A percentile compares a stretch with the other conserved stretches of the same genome.
Conservation (phyloP, 2,329 filamentous ascomycete species). For the Fusarium sp. region DNA sequence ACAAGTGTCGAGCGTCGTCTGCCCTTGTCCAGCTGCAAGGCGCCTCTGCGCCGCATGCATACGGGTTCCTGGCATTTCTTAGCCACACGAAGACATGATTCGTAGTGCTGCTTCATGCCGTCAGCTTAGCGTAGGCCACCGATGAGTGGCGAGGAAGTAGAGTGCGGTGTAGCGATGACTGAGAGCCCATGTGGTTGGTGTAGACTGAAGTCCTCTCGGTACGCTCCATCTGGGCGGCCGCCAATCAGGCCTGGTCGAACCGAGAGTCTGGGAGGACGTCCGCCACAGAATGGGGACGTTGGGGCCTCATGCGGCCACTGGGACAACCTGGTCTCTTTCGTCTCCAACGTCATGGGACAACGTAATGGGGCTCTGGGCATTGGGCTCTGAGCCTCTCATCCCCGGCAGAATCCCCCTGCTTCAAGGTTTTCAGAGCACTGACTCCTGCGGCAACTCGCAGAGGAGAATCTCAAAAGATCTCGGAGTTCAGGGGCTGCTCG, state of each 20-base stretch:
- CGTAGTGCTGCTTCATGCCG: slow-evolving; percentile 21
- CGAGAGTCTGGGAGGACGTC: slow-evolving; percentile 35
- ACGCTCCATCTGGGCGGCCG: slow-evolving; percentile 33
- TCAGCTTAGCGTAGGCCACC: slow-evolving; percentile 42
- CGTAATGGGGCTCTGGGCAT: slow-evolving; percentile 4
- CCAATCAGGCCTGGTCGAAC: slow-evolving; percentile 43
- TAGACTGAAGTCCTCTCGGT: slow-evolving; percentile 26
- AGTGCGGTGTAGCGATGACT: slow-evolving; percentile 33
- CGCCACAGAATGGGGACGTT: slow-evolving; percentile 32
- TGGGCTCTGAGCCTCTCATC: background rate
- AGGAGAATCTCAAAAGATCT: slow-evolving; percentile 6
- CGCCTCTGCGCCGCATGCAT: slow-evolving; percentile 16
- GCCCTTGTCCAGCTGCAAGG: slow-evolving; percentile 34
- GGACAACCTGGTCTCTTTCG: slow-evolving; percentile 25
- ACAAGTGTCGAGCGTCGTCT: slow-evolving; percentile 11
- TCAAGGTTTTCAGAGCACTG: background rate
- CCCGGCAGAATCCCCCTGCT: background rate
- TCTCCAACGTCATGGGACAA: slow-evolving; percentile 27
- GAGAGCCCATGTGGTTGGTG: slow-evolving; percentile 27
- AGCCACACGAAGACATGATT: slow-evolving; percentile 22
- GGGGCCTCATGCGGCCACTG: slow-evolving; percentile 28
- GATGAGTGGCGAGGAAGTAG: slow-evolving; percentile 34
- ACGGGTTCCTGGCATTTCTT: slow-evolving; percentile 16
- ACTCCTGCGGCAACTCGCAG: background rate
- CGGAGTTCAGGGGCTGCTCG: slow-evolving; percentile 1